Conservation (phyloP, 2,329 filamentous ascomycete species). For the Curvularia eragrostidis region DNA sequence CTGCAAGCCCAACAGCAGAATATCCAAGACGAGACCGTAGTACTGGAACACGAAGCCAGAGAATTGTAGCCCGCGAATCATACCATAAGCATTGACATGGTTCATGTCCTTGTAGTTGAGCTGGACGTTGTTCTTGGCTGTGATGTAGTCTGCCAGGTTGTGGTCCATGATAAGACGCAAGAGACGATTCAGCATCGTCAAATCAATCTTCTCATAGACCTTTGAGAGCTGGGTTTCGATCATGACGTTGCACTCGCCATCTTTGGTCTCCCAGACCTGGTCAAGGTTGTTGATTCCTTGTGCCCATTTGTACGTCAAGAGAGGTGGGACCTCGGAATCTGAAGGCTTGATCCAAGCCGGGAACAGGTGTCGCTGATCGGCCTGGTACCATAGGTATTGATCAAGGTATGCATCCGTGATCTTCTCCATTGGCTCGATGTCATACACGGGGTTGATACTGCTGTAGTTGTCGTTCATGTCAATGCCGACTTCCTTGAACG, state of each 20-base stretch:
- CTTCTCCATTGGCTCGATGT: constrained; percentile 98
- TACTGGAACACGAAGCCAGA: constrained; percentile 99
- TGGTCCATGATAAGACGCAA: constrained; percentile 98
- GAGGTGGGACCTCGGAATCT: constrained; percentile 93
- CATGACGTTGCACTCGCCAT: constrained; percentile 98
- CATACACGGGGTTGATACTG: constrained; percentile 98
- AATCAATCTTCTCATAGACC: constrained; percentile 98
- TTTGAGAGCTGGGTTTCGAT: constrained; percentile 99
- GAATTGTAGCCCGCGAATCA: constrained; percentile 98
- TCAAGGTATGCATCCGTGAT: constrained; percentile 99
- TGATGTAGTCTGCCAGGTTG: constrained; percentile 98
- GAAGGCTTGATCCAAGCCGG: constrained; percentile 99
- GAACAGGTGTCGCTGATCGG: constrained; percentile 95
- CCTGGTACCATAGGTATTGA: constrained; percentile 99
- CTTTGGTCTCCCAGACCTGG: constrained; percentile 90
- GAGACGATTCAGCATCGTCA: constrained; percentile 92
- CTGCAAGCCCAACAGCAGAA: constrained; percentile 89
- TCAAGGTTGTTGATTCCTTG: constrained; percentile 98
- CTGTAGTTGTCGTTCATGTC: constrained; percentile 99
- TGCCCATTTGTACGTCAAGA: constrained; percentile 98
- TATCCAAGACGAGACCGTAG: constrained; percentile 93
- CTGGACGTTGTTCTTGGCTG: constrained; percentile 98
- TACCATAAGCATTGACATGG: constrained; percentile 96
- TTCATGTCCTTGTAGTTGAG: constrained; percentile 99
- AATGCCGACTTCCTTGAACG: constrained; percentile 99